phyloP scores from a whole-genome alignment of 139 green algal species.

The Trebouxia sp. region DNA sequence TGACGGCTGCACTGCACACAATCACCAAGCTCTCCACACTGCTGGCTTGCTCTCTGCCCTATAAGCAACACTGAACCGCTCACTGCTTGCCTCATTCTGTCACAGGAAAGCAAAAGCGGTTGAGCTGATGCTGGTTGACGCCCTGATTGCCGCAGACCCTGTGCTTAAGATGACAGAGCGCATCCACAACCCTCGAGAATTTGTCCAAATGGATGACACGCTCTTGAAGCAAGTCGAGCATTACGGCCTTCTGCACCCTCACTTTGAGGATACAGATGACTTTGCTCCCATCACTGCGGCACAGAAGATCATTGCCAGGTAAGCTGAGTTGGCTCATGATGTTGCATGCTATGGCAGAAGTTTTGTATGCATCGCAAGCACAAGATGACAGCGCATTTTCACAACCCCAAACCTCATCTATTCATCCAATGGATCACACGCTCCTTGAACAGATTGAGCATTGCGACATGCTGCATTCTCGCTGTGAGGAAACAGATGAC shows the following conservation, averaged over 20 bases:
- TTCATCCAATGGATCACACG: background rate
- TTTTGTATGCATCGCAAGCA: too few species aligned
- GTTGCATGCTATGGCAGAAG: too few species aligned
- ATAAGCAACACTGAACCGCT: too few species aligned
- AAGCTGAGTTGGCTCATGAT: background rate
- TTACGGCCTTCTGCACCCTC: background rate
- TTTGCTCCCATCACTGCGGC: constrained; percentile 36
- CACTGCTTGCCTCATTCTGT: too few species aligned
- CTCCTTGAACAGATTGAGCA: too few species aligned
- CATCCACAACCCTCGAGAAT: constrained; percentile 45
- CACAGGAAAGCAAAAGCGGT: constrained; percentile 73
- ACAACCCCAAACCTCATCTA: background rate
- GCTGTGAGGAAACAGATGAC: too few species aligned
- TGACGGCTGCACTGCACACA: background rate
- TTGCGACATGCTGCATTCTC: too few species aligned
- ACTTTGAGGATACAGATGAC: constrained; percentile 33
- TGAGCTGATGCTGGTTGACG: constrained; percentile 89
- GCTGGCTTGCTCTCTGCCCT: too few species aligned
- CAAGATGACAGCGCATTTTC: background rate
- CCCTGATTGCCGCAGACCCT: constrained; percentile 69
- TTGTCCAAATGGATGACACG: constrained; percentile 76
- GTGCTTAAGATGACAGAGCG: constrained; percentile 51
- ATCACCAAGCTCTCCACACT: background rate
- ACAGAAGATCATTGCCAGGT: constrained; percentile 58
- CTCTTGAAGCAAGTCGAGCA: constrained; percentile 48